Evolutionary conservation across 176 grass and related monocot genomes (phyloP), one percentile per base, ranked within the genome.

Genomic region (Rhipidocladum racemiflorum): DNA sequence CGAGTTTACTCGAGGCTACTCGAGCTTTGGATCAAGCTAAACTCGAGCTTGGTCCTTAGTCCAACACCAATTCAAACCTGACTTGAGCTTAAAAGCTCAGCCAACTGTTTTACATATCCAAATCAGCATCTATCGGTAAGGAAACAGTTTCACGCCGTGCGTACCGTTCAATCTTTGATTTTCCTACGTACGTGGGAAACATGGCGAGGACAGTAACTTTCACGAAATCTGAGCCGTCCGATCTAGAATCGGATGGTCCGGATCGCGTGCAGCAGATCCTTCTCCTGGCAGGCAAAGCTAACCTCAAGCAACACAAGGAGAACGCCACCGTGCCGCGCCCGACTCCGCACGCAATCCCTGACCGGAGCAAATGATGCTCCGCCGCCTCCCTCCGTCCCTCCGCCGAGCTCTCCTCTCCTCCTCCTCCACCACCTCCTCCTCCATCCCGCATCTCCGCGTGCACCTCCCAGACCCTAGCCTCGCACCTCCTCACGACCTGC

Each of bases 351-450:
- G 66, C 38, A 80, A 43, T 59, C 69, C 42, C 8, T 35, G 28
- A 40, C 85, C 60, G 20, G 23, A 59, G 63, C 65, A 46, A 45
- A 49, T 21, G 78, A 89, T 86, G 88, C 75, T 86, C 39, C 80
- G 85, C 74, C 81, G 66, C 60, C 29, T 75, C 12, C 4, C 66
- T 8, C 78, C 75, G 46, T n/a, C 60, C 40, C 59, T 94, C 69
- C 49, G 57, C 11, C 59, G 65, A 36, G 62, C 75, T 20, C 46
- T 84, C 48, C 61, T 91, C 64, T 44, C 55, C 61, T 73, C 62
- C n/a, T n/a, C n/a, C n/a, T n/a, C n/a, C 45, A 48, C 45, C 24
- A 43, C 74, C 75, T 8, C 24, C 55, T 24, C 61, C 63, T 48
- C 61, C 46, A 17, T 82, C 34, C 34, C 7, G 18, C 42, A 13